Conservation (phyloP, 257 asterid genomes). For the Solanum stenotomum region DNA sequence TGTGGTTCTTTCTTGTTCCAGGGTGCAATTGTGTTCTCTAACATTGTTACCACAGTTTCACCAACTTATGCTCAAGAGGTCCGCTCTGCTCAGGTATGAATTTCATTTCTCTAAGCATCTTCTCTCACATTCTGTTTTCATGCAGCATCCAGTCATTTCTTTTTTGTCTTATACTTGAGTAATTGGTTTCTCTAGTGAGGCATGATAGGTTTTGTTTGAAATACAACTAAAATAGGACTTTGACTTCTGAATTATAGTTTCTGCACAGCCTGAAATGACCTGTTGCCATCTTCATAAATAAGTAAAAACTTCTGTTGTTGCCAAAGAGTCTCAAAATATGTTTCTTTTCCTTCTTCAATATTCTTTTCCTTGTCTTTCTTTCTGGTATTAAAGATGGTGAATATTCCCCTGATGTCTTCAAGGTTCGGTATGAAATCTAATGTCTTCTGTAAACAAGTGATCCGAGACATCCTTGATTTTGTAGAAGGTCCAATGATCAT, state of each 20-base stretch:
- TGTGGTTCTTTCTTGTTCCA: constrained; percentile 22
- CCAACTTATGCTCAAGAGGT: constrained; percentile 97
- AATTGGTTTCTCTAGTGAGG: background rate
- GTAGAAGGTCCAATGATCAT: background rate
- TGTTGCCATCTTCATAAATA: background rate
- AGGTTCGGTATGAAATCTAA: background rate
- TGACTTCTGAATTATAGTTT: background rate
- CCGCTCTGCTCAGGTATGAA: constrained; percentile 65
- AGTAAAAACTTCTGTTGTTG: background rate
- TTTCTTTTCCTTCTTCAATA: background rate
- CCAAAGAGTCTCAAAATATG: background rate
- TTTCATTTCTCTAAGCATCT: background rate
- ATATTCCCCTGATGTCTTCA: background rate
- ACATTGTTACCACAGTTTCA: constrained; percentile 95
- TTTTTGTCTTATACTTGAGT: background rate
- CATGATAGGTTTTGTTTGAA: background rate
- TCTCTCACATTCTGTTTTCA: background rate
- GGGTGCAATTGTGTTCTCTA: constrained; percentile 98
- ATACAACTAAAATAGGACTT: background rate
- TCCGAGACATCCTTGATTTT: background rate
- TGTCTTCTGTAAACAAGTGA: background rate
- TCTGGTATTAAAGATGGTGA: background rate
- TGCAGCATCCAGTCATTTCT: background rate
- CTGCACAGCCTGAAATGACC: background rate
- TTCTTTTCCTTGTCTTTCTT: background rate